Evolutionary conservation across 2,329 filamentous ascomycete species (phyloP).

Genomic region (Fonsecaea monophora): DNA sequence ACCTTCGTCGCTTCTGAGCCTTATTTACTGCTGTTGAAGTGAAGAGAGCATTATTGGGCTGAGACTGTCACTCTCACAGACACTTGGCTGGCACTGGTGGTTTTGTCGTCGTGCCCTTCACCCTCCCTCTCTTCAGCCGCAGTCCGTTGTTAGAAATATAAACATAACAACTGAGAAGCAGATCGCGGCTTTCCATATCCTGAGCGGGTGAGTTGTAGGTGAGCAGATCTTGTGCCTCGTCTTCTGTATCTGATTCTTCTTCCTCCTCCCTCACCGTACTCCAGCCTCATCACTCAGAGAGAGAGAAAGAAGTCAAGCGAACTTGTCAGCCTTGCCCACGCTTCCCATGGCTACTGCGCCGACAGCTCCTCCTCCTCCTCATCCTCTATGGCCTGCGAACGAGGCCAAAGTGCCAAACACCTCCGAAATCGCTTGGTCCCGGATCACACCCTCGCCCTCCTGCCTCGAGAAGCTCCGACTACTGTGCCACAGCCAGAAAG

Average conservation of each 20-base stretch:
- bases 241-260: background rate
- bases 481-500: conserved; percentile 25
- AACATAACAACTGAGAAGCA: background rate
- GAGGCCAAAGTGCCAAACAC: background rate
- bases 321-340: too few relatives aligned
- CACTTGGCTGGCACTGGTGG: too few relatives aligned
- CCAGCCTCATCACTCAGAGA: background rate
- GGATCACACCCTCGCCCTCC: conserved; percentile 20
- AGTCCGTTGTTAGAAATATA: background rate
- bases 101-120: background rate
- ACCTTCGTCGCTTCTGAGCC: background rate
- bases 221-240: too few relatives aligned
- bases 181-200: background rate
- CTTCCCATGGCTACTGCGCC: background rate
- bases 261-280: background rate
- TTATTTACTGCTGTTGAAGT: background rate
- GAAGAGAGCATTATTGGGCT: background rate
- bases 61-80: background rate
- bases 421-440: conserved; percentile 25
- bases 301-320: background rate
- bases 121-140: background rate
- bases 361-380: background rate
- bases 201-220: background rate
- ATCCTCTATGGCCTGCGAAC: background rate
- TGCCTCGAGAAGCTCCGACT: conserved; percentile 30